These are phyloP conservation scores for Coemansia biformis DNA, from an alignment of 192 early-diverging fungal species.

Conservation along the genomic window DNA sequence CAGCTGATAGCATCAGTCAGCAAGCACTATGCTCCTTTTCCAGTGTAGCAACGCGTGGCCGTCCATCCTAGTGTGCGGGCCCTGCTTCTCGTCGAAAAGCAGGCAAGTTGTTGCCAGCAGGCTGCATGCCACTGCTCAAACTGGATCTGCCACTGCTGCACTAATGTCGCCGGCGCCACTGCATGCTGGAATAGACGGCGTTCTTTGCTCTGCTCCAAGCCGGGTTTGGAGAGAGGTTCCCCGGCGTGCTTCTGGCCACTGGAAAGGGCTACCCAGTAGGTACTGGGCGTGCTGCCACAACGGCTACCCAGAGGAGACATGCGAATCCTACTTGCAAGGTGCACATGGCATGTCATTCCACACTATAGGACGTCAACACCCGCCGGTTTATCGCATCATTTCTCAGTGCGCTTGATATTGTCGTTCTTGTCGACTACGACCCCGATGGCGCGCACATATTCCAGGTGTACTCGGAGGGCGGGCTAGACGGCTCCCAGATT, in stretches of 20 bases:
- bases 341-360: too few relatives aligned
- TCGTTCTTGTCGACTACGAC: slow-evolving; percentile 36
- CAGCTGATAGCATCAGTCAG: slow-evolving; percentile 36
- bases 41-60: slow-evolving; percentile 14
- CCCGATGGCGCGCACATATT: slow-evolving; percentile 45
- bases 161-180: too few relatives aligned
- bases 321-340: not conserved
- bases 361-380: slow-evolving; percentile 41
- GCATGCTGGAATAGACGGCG: slow-evolving; percentile 16
- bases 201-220: slow-evolving; percentile 35
- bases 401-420: slow-evolving; percentile 1
- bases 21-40: too few relatives aligned
- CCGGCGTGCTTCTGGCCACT: slow-evolving; percentile 19
- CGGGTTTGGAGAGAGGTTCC: slow-evolving; percentile 28
- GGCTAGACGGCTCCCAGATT: slow-evolving; percentile 1
- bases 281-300: not conserved
- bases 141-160: too few relatives aligned
- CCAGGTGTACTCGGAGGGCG: slow-evolving; percentile 38
- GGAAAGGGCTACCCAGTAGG: slow-evolving; percentile 49
- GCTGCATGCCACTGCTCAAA: not conserved
- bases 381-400: slow-evolving; percentile 20
- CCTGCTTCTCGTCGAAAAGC: slow-evolving; percentile 35
- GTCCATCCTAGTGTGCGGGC: not conserved
- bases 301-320: not conserved
- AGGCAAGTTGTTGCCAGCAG: slow-evolving; percentile 9